Conservation (phyloP, 2,329 filamentous ascomycete genomes). For the Orbilia blumenaviensis region DNA sequence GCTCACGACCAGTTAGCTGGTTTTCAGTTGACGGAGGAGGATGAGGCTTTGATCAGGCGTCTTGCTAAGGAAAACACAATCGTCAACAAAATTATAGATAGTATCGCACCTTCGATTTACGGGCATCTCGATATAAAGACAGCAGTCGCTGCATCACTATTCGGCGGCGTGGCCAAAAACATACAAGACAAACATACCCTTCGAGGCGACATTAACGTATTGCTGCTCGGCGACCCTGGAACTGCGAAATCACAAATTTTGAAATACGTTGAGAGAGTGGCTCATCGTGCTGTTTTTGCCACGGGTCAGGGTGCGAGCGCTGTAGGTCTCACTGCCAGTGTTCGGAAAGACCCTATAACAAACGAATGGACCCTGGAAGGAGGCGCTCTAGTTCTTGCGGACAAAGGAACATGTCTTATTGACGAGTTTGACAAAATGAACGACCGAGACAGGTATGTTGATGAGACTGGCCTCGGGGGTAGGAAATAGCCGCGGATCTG, state of each 20-base stretch:
- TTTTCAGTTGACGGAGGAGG: constrained; percentile 92
- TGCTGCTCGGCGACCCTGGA: constrained; percentile 94
- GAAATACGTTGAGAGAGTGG: constrained; percentile 97
- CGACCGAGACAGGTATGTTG: constrained; percentile 76
- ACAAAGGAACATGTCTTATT: constrained; percentile 93
- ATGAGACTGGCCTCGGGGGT: not conserved
- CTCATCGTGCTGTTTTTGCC: constrained; percentile 94
- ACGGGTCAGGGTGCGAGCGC: constrained; percentile 97
- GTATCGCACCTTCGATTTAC: constrained; percentile 96
- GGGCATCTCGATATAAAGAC: constrained; percentile 98
- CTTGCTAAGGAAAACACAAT: constrained; percentile 91
- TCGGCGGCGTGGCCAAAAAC: constrained; percentile 91
- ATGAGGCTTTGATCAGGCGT: constrained; percentile 87
- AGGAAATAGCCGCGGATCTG: not conserved
- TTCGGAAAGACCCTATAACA: constrained; percentile 92
- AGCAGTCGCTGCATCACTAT: constrained; percentile 89
- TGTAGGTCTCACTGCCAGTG: constrained; percentile 95
- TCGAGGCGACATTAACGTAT: constrained; percentile 96
- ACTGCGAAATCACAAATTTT: constrained; percentile 97
- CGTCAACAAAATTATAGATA: constrained; percentile 85
- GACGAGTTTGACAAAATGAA: constrained; percentile 99
- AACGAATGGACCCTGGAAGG: constrained; percentile 98
- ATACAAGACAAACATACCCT: constrained; percentile 89
- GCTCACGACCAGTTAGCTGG: constrained; percentile 96
- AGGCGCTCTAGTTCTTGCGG: constrained; percentile 91